Evolutionary conservation across 768 basidiomycete genomes (phyloP).

Genomic region (Cytidiella melzeri): DNA sequence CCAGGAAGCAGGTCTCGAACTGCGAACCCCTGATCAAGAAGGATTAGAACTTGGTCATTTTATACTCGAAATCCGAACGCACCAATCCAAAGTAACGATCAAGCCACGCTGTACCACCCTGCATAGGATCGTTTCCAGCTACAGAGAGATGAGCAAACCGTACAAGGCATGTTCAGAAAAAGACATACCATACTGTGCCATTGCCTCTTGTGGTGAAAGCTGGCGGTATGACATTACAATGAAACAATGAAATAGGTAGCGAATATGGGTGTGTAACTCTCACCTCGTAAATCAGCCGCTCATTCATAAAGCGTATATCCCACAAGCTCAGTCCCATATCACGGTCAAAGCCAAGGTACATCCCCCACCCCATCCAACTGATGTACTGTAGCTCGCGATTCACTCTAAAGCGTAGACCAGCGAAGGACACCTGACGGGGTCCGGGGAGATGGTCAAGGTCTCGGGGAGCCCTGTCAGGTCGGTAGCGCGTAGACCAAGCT

Average conservation of each 20-base stretch:
- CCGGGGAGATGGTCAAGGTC: slow-evolving; percentile 64
- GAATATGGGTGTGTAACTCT: no score
- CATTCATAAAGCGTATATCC: slow-evolving; percentile 51
- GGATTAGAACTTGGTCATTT: no score
- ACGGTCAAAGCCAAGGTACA: slow-evolving; percentile 57
- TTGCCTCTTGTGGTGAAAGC: slow-evolving; percentile 57
- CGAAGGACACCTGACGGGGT: slow-evolving; percentile 56
- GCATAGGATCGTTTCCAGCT: slow-evolving; percentile 60
- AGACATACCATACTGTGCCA: slow-evolving; percentile 48
- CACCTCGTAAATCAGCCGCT: slow-evolving; percentile 59
- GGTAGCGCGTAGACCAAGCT: slow-evolving; percentile 42
- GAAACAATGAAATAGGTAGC: no score
- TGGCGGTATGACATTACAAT: no score
- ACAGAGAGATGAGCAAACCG: background rate
- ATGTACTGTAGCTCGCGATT: slow-evolving; percentile 46
- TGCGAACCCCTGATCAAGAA: slow-evolving; percentile 35
- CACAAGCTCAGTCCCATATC: slow-evolving; percentile 63
- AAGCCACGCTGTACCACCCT: slow-evolving; percentile 55
- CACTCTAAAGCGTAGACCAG: slow-evolving; percentile 51
- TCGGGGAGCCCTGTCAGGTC: slow-evolving; percentile 29
- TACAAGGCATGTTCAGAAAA: background rate
- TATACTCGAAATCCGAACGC: no score
- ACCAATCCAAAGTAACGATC: slow-evolving; percentile 61
- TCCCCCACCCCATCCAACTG: slow-evolving; percentile 64
- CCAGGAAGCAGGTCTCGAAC: slow-evolving; percentile 57